phyloP scores from a whole-genome alignment of 2,329 filamentous ascomycete genomes.

The Rhynchosporium agropyri region DNA sequence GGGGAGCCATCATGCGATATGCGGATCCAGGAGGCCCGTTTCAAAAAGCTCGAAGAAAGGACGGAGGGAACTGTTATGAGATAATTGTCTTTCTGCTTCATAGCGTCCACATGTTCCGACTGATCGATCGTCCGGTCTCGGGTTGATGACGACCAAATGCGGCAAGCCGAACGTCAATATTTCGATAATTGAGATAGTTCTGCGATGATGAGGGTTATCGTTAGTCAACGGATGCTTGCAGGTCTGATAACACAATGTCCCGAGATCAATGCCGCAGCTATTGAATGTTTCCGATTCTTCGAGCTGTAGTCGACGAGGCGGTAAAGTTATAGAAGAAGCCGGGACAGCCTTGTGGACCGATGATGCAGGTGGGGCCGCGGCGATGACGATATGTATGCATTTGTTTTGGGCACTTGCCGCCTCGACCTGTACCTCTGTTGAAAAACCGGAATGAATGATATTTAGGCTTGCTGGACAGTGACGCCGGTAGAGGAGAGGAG shows the following conservation, averaged over 20 bases:
- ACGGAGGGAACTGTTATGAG: neutral
- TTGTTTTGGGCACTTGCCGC: neutral
- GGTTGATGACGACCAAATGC: constrained; percentile 10
- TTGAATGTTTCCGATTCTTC: neutral
- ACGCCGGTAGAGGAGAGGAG: neutral
- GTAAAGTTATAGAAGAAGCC: neutral
- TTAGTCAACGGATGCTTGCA: neutral
- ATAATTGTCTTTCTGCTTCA: constrained; percentile 21
- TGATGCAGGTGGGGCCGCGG: constrained; percentile 8
- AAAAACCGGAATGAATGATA: neutral
- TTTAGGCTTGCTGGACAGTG: neutral
- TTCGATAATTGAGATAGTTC: constrained; percentile 1
- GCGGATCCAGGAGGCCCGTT: neutral
- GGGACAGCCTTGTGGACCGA: constrained; percentile 4
- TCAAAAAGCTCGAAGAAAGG: neutral
- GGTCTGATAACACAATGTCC: neutral
- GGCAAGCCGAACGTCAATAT: constrained; percentile 13
- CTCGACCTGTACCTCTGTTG: neutral
- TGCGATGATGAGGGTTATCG: neutral
- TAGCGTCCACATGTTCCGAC: constrained; percentile 23
- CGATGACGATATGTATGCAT: neutral
- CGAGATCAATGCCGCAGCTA: neutral
- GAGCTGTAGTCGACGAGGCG: neutral
- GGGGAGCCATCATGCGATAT: constrained; percentile 32
- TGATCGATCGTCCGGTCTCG: neutral